Conservation (phyloP, 1,284 basidiomycete genomes). For the Volvariella surrecta region DNA sequence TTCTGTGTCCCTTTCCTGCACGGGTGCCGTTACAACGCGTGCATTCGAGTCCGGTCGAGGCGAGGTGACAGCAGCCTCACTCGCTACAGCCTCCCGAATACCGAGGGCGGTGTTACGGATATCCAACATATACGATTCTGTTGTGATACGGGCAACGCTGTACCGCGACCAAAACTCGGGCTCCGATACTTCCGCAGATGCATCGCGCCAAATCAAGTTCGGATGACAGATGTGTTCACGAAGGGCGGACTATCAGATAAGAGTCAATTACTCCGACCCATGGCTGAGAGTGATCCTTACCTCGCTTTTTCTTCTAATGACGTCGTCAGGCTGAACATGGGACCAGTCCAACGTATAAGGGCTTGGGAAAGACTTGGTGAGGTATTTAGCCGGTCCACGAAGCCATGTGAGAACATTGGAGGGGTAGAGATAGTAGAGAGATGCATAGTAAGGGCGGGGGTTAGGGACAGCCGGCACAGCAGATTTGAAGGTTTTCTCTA, state of each 20-base stretch:
- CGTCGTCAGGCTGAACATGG: constrained; percentile 57
- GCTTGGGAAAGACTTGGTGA: constrained; percentile 41
- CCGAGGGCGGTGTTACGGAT: constrained; percentile 45
- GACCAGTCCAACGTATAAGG: constrained; percentile 60
- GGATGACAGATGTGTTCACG: constrained; percentile 72
- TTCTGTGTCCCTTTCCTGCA: constrained; percentile 6
- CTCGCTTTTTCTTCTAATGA: constrained; percentile 63
- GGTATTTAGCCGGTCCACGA: constrained; percentile 54
- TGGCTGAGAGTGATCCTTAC: constrained; percentile 23
- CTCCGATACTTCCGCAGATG: constrained; percentile 52
- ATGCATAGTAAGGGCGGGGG: constrained; percentile 60
- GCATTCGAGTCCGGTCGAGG: background rate
- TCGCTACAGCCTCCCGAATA: constrained; percentile 16
- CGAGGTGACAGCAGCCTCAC: background rate
- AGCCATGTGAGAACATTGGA: constrained; percentile 76
- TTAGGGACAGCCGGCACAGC: constrained; percentile 43
- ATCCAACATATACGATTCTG: constrained; percentile 66
- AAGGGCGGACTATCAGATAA: constrained; percentile 44
- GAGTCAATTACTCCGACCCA: constrained; percentile 1
- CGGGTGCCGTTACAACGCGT: background rate
- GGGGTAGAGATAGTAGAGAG: constrained; percentile 83
- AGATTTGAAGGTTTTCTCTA: constrained; percentile 48
- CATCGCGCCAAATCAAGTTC: constrained; percentile 57
- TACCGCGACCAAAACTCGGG: constrained; percentile 61
- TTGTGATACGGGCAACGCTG: constrained; percentile 58